phyloP scores from a whole-genome alignment of 768 basidiomycete genomes.

The Termitomyces sp. region DNA sequence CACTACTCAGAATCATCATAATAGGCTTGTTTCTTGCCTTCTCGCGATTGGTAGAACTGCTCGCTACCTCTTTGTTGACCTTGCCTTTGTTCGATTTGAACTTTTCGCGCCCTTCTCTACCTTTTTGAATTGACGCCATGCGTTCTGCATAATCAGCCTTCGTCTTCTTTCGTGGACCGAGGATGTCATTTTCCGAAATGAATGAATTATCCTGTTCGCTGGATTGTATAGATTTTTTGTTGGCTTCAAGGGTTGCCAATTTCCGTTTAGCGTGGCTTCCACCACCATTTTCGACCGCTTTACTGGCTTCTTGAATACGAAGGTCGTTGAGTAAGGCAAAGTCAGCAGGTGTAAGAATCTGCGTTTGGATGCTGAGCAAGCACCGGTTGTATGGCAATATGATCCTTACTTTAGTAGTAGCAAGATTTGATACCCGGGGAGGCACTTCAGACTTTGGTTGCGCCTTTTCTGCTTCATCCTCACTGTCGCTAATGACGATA shows the following conservation, averaged over 20 bases:
- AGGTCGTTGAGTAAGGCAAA: constrained; percentile 91
- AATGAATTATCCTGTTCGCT: constrained; percentile 54
- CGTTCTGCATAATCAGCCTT: constrained; percentile 95
- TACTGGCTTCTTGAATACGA: constrained; percentile 71
- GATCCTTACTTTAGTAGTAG: constrained; percentile 71
- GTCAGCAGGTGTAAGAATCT: constrained; percentile 98
- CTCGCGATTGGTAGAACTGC: constrained; percentile 88
- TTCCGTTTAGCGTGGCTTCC: constrained; percentile 86
- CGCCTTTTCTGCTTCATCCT: constrained; percentile 68
- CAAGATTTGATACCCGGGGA: constrained; percentile 59
- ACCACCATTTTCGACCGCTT: constrained; percentile 65
- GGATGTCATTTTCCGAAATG: constrained; percentile 87
- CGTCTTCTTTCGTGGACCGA: constrained; percentile 90
- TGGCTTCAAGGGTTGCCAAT: constrained; percentile 74
- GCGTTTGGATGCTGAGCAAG: constrained; percentile 1
- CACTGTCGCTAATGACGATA: constrained; percentile 83
- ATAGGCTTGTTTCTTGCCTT: constrained; percentile 93
- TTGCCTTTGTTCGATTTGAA: constrained; percentile 90
- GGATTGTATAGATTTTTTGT: constrained; percentile 51
- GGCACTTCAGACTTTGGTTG: constrained; percentile 28
- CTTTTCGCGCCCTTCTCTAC: constrained; percentile 93
- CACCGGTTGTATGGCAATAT: background rate
- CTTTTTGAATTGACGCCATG: constrained; percentile 87
- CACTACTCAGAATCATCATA: constrained; percentile 87
- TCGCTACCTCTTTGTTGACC: constrained; percentile 77